Conservation (phyloP, 208 protist species). For the Leishmania amazonensis region DNA sequence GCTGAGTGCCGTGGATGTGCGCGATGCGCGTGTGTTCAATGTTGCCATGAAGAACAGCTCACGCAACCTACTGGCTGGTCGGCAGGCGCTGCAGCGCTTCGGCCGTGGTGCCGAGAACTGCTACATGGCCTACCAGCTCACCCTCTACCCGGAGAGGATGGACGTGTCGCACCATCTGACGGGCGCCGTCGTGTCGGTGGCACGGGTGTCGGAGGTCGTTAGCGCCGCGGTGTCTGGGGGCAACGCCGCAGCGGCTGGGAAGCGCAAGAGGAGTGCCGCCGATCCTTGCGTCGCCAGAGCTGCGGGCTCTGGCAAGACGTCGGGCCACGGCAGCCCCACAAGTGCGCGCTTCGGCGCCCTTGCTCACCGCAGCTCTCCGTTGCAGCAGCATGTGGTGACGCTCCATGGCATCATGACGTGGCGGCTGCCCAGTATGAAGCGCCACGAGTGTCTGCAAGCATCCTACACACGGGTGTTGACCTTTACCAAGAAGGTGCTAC, state of each 20-base stretch:
- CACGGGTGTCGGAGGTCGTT: slow-evolving; percentile 1
- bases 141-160: slow-evolving; percentile 72
- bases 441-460: slow-evolving; percentile 41
- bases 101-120: slow-evolving; percentile 62
- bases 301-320: background rate
- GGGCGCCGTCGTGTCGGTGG: slow-evolving; percentile 58
- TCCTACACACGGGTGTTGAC: slow-evolving; percentile 69
- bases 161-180: slow-evolving; percentile 61
- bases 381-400: slow-evolving; percentile 57
- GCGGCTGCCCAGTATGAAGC: slow-evolving; percentile 76
- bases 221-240: background rate
- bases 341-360: slow-evolving; percentile 15
- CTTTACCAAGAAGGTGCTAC: slow-evolving; percentile 60
- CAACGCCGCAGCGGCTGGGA: background rate
- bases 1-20: slow-evolving; percentile 59
- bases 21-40: slow-evolving; percentile 72
- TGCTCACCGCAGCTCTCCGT: slow-evolving; percentile 2
- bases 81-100: slow-evolving; percentile 63
- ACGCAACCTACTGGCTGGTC: slow-evolving; percentile 69
- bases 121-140: slow-evolving; percentile 72
- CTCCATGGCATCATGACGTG: slow-evolving; percentile 85
- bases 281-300: background rate
- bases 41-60: slow-evolving; percentile 76
- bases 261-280: slow-evolving; percentile 7
- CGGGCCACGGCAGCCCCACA: background rate